phyloP scores from a whole-genome alignment of 768 basidiomycete genomes.

The Amanita fuliginea region DNA sequence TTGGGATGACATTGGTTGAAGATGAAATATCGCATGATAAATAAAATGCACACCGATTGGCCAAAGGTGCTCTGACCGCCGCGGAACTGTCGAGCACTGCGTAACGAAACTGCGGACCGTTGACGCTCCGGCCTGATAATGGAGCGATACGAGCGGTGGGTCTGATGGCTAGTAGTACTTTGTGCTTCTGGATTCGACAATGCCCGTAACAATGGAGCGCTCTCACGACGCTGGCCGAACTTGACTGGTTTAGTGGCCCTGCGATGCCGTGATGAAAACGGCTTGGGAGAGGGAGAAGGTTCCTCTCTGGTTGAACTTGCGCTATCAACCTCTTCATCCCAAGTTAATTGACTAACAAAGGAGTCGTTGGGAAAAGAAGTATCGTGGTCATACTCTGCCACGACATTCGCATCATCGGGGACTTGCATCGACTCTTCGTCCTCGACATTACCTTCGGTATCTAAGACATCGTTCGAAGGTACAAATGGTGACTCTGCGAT shows the following conservation, averaged over 20 bases:
- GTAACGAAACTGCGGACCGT: constrained; percentile 21
- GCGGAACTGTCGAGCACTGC: constrained; percentile 20
- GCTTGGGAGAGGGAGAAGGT: neutral
- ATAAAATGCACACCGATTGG: constrained; percentile 43
- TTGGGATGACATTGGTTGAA: constrained; percentile 5
- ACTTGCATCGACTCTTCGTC: constrained; percentile 12
- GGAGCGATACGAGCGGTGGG: constrained; percentile 7
- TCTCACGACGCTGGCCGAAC: constrained; percentile 12
- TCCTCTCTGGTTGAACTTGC: neutral
- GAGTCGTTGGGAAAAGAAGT: constrained; percentile 12
- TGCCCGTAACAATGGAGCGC: constrained; percentile 27
- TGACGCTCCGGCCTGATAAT: constrained; percentile 16
- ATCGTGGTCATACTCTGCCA: neutral
- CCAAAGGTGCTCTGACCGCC: constrained; percentile 61
- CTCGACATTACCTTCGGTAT: constrained; percentile 28
- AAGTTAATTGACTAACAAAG: constrained; percentile 18
- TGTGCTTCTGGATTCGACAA: neutral
- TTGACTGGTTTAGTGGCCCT: neutral
- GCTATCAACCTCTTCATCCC: constrained; percentile 22
- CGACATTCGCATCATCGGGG: constrained; percentile 10
- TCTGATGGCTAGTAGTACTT: constrained; percentile 7
- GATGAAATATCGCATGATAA: neutral
- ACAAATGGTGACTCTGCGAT: constrained; percentile 48
- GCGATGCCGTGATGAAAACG: neutral
- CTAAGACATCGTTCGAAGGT: constrained; percentile 31